Base-by-base conservation (phyloP, 495 filamentous ascomycete species). In the Penicillium diatomitis region DNA sequence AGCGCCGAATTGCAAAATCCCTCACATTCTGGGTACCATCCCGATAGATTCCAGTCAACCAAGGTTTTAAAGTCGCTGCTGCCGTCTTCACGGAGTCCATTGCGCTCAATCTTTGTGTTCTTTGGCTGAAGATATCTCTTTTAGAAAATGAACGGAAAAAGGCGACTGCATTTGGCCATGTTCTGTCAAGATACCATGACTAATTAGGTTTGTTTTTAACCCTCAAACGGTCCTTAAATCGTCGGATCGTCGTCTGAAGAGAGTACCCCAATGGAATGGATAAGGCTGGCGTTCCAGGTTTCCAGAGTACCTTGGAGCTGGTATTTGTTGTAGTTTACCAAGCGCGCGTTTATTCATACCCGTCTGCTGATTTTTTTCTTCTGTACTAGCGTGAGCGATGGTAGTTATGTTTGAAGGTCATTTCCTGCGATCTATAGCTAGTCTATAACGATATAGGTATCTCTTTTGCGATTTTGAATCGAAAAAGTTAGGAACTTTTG, bases 11-110 rank as follows among this genome's bases (percentile, higher is more conserved):
- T 73, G 27, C 65, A 63, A 44, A 62, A 77, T 41, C 76, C 74
- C 74, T 73, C 76, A 55, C 66, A 75, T 28, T 66, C 57, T 6
- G 72, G 69, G 58, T 70, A 76, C 67, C 68, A 80, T 6, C 73
- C 72, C 27, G 71, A 54, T 8, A 55, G 46, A 56, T 75, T 71
- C 73, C 72, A 77, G 55, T 76, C 71, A 38, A 77, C 47, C 47
- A 80, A 60, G 4, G 67, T 58, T 29, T 58, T 54, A 33, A 54
- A 60, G 9, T 52, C 39, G 27, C 41, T 41, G 27, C 48, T 29
- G 38, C 56, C 62, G 37, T 62, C 59, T 31, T 42, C 28, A 39
- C 37, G 43, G n/a, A 44, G 0, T 27, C 38, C 38, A 32, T 32
- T 43, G 20, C 42, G 31, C 44, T 55, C 44, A 38, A 64, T 61